Evolutionary conservation across 2,329 filamentous ascomycete genomes (phyloP), one percentile per base, ranked within the genome.

Genomic region (Penicillium sp.): DNA sequence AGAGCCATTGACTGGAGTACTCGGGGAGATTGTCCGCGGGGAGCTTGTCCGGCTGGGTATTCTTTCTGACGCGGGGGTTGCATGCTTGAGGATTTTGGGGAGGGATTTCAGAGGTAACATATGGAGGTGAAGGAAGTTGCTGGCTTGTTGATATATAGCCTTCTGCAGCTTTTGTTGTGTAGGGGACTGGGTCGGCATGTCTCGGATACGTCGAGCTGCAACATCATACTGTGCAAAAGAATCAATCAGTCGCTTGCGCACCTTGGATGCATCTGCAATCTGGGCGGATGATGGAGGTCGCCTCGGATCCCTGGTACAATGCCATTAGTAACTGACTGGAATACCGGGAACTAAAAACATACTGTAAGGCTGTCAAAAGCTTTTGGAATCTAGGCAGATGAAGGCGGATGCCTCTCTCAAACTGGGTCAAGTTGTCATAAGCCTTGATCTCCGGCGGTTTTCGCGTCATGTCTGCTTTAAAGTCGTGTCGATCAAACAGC

Each of bases 181-280:
- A 0, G 86, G 81, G 49, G 85, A 93, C 5, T 86, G 78, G 0
- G 89, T 89, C 17, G 87, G 87, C 48, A 96, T 78, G 68, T 96
- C 90, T 31, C 92, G 86, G 56, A 97, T 86, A 4, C 92, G 85
- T 62, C 89, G 87, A 3, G 92, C 91, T 0, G 91, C 91, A 3
- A 85, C 79, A 66, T 96, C 90, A 72, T 96, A 96, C 68, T 96
- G 93, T 12, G 87, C 84, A 68, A 97, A 96, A 9, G 91, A 89
- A 67, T 96, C 93, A 58, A 91, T 93, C 1, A 97, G 81, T 23
- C 92, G 84, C 73, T 91, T 96, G n/a, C 93, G 88, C 12, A 96
- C 89, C 75, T 94, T 96, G 44, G 89, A 88, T 0, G 93, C 93
- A 66, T 96, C 92, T 53, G 90, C 83, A 44, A 96, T 86, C 70